Base-by-base conservation (phyloP, 2,329 filamentous ascomycete species). In the Chrysoporthe deuterocubensis region DNA sequence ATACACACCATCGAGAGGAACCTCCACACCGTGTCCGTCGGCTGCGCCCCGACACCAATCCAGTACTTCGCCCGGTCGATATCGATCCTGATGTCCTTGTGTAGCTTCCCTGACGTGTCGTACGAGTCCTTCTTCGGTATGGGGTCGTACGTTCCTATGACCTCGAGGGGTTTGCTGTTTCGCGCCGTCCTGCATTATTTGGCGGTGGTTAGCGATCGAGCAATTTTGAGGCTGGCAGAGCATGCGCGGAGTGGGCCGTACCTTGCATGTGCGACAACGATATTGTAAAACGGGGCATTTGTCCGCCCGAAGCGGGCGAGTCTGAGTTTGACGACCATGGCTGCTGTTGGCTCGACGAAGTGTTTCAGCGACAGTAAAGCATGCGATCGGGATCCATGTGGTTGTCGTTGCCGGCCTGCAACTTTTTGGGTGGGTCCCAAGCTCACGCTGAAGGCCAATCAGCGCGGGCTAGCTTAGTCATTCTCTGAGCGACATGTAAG, bases 1-100 rank as follows among this genome's bases (percentile, higher is more conserved):
- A 60, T 26, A 60, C 81, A 73, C 67, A 94, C 93, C 92, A 97
- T 91, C 66, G 87, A 87, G 73, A 99, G 82, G 74, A 98, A 79
- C 77, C 93, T 86, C 94, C 94, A 97, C 46, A 92, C 92, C 3
- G 92, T 90, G 73, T 97, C 93, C 71, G 92, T 94, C 11, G 96
- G 96, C 81, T 99, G 96, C 66, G 96, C 96, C 0, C 96, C 96
- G 3, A 98, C 95, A 77, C 96, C 96, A 46, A 99, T 85, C 96
- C 96, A 99, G 83, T 99, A 99, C 79, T 91, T 90, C 67, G 95
- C 92, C 69, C 96, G 85, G 72, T 88, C 83, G 8, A 87, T 83
- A 79, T 99, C 96, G 16, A 99, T 85, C 75, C 93, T 90, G 77
- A 99, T 92, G 73, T 98, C 94, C 81, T 99, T 99, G 83, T 92